phyloP scores from a whole-genome alignment of 345 rosid species.

The Zanthoxylum bungeanum region DNA sequence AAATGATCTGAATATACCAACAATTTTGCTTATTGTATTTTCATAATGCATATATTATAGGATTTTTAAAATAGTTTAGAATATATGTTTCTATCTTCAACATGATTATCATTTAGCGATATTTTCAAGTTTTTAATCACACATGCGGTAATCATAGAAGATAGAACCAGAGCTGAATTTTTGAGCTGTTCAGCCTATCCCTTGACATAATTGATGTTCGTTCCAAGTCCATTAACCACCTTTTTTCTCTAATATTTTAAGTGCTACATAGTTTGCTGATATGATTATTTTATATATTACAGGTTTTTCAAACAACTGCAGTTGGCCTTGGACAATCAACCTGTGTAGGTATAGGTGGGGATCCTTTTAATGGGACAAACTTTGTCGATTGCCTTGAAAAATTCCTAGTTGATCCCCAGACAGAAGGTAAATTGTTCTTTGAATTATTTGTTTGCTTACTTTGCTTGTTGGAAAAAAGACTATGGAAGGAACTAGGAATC shows the following conservation, averaged over 20 bases:
- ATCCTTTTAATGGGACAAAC: slow-evolving; percentile 97
- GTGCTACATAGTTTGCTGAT: not conserved
- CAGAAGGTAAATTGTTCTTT: slow-evolving; percentile 64
- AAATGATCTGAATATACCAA: not conserved
- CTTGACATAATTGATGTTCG: not conserved
- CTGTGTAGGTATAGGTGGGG: slow-evolving; percentile 94
- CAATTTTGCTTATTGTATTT: not conserved
- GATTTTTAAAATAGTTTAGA: not conserved
- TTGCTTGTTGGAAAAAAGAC: not conserved
- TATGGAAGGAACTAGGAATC: not conserved
- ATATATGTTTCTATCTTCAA: not conserved
- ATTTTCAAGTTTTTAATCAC: not conserved
- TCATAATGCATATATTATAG: not conserved
- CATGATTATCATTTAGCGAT: not conserved
- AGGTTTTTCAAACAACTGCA: slow-evolving; percentile 98
- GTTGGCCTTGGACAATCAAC: slow-evolving; percentile 97
- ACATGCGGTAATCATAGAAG: not conserved
- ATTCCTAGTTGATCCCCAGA: slow-evolving; percentile 87
- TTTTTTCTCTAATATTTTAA: not conserved
- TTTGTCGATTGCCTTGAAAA: slow-evolving; percentile 88
- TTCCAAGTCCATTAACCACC: not conserved
- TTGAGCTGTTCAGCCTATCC: not conserved
- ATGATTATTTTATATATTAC: slow-evolving; percentile 6
- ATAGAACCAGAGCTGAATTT: not conserved
- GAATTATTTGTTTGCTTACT: not conserved